phyloP scores from a whole-genome alignment of 2,329 filamentous ascomycete species.

The Colletotrichum coccodes region DNA sequence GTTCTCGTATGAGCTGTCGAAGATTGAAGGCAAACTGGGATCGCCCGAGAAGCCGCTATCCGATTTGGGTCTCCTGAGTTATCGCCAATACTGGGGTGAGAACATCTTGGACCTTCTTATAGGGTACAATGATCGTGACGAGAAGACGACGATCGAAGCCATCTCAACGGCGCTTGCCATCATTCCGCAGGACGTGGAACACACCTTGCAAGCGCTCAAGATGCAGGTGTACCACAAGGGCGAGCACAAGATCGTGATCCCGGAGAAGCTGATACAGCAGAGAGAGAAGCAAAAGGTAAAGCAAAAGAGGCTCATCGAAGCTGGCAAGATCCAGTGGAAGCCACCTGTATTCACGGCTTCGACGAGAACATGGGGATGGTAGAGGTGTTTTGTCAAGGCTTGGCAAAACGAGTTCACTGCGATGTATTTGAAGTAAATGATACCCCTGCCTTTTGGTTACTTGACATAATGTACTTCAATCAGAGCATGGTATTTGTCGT shows the following conservation, averaged over 20 bases:
- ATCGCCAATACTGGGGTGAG: slow-evolving; percentile 98
- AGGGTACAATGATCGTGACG: slow-evolving; percentile 73
- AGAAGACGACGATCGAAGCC: slow-evolving; percentile 85
- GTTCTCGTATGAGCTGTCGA: slow-evolving; percentile 96
- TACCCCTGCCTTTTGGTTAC: slow-evolving; percentile 8
- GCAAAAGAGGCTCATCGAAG: slow-evolving; percentile 79
- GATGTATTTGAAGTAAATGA: slow-evolving; percentile 26
- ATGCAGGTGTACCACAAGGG: slow-evolving; percentile 97
- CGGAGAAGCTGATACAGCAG: slow-evolving; percentile 82
- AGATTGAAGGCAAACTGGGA: slow-evolving; percentile 93
- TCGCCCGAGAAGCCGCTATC: slow-evolving; percentile 97
- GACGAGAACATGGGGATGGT: slow-evolving; percentile 96
- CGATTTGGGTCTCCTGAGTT: slow-evolving; percentile 91
- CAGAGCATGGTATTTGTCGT: not conserved
- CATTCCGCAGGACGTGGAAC: slow-evolving; percentile 97
- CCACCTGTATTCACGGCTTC: slow-evolving; percentile 93
- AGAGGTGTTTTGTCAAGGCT: slow-evolving; percentile 31
- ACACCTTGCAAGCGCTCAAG: slow-evolving; percentile 91
- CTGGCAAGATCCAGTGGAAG: slow-evolving; percentile 89
- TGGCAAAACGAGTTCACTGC: not conserved
- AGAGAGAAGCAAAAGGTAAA: slow-evolving; percentile 85
- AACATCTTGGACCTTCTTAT: slow-evolving; percentile 90
- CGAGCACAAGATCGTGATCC: slow-evolving; percentile 94
- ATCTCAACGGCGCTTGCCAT: slow-evolving; percentile 85
- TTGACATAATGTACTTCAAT: not conserved